Percentiles rank a stretch among this genome's conserved stretches.
Conservation (phyloP, 2,329 filamentous ascomycete species). For the Alternaria sp. region DNA sequence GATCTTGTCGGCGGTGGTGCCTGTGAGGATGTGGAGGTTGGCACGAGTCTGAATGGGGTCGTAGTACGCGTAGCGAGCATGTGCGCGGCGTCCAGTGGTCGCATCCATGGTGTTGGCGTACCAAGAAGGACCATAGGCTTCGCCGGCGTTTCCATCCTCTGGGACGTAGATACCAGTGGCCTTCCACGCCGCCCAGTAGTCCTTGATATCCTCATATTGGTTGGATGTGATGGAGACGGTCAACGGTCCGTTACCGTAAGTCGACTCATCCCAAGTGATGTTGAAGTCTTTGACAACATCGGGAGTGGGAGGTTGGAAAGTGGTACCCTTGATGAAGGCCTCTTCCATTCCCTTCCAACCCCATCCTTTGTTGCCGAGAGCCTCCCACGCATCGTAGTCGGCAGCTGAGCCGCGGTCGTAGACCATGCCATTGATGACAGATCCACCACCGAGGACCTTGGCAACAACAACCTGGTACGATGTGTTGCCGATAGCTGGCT, state of each 20-base stretch:
- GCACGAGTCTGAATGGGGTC: constrained; percentile 33
- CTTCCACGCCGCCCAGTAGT: constrained; percentile 35
- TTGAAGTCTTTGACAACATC: constrained; percentile 28
- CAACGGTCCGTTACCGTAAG: constrained; percentile 35
- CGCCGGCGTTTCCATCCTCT: constrained; percentile 32
- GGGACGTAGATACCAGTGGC: constrained; percentile 23
- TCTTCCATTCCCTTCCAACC: constrained; percentile 57
- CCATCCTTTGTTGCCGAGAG: constrained; percentile 67
- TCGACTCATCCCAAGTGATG: constrained; percentile 35
- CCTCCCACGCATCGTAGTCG: constrained; percentile 61
- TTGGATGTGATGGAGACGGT: constrained; percentile 32
- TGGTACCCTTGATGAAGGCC: constrained; percentile 38
- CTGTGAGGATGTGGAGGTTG: constrained; percentile 36
- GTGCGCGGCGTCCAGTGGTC: constrained; percentile 28
- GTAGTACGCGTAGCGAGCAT: constrained; percentile 40
- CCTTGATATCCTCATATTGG: constrained; percentile 37
- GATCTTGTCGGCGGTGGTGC: constrained; percentile 28
- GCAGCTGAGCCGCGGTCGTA: constrained; percentile 42
- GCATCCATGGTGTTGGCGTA: constrained; percentile 38
- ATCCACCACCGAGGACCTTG: constrained; percentile 38
- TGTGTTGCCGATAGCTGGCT: constrained; percentile 27
- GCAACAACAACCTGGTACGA: constrained; percentile 32
- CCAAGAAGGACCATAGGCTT: constrained; percentile 31
- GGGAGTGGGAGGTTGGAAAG: constrained; percentile 31
- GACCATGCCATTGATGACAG: constrained; percentile 47